phyloP scores from a whole-genome alignment of 495 filamentous ascomycete genomes.

The Peziza echinospora region DNA sequence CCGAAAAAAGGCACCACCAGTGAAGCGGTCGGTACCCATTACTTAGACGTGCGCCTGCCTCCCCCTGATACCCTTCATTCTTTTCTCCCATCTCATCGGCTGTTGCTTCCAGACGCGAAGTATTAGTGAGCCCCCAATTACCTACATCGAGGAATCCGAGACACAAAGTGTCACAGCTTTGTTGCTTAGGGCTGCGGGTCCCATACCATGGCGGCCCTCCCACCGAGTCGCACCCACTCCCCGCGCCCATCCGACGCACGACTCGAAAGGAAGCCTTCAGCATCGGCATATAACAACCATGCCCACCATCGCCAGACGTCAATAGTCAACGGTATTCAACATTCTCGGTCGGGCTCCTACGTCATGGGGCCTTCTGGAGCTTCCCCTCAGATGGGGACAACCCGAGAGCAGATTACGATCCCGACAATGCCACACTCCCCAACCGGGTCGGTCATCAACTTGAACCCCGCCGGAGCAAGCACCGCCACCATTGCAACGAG shows the following conservation, averaged over 20 bases:
- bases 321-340: slow-evolving; percentile 82
- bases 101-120: too few species aligned
- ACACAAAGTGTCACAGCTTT: too few species aligned
- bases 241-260: slow-evolving; percentile 33
- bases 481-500: neutral
- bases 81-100: too few species aligned
- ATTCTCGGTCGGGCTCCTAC: slow-evolving; percentile 71
- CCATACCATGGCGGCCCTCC: slow-evolving; percentile 26
- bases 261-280: slow-evolving; percentile 48
- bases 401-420: slow-evolving; percentile 7
- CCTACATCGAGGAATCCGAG: too few species aligned
- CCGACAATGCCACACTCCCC: slow-evolving; percentile 18
- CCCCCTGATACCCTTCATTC: too few species aligned
- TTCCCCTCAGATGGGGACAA: neutral
- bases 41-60: too few species aligned
- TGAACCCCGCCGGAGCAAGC: neutral
- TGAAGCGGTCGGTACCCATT: too few species aligned
- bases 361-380: slow-evolving; percentile 17
- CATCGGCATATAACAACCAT: slow-evolving; percentile 35
- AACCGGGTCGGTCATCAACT: slow-evolving; percentile 13
- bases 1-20: too few species aligned
- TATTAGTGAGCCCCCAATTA: too few species aligned
- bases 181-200: too few species aligned
- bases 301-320: slow-evolving; percentile 85
- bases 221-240: slow-evolving; percentile 32